Conservation (phyloP, 2,329 filamentous ascomycete genomes). For the Thelonectria rubi region DNA sequence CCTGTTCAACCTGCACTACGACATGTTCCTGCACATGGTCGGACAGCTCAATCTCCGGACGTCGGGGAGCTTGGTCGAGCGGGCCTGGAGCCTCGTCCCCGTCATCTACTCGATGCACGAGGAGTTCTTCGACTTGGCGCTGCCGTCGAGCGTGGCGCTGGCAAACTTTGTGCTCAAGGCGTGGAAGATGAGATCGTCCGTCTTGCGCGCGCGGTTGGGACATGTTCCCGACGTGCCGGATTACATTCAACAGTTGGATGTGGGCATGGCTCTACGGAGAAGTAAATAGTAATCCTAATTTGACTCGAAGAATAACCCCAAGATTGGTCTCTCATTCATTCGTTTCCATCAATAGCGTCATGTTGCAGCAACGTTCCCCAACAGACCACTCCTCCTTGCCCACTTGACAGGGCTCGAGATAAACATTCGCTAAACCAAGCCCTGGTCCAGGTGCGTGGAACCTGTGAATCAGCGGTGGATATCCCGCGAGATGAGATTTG, state of each 20-base stretch:
- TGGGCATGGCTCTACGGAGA: background rate
- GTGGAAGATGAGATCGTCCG: slow-evolving; percentile 3
- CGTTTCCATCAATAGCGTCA: too few relatives aligned
- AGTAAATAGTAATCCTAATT: background rate
- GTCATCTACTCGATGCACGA: slow-evolving; percentile 1
- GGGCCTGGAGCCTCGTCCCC: slow-evolving; percentile 7
- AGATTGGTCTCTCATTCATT: too few relatives aligned
- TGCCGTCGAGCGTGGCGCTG: background rate
- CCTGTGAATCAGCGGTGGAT: too few relatives aligned
- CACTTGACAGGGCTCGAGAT: too few relatives aligned
- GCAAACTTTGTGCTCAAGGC: slow-evolving; percentile 12
- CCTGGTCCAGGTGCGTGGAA: too few relatives aligned
- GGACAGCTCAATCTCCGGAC: slow-evolving; percentile 14
- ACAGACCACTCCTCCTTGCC: too few relatives aligned
- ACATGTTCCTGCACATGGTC: slow-evolving; percentile 15
- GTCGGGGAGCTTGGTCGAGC: slow-evolving; percentile 11
- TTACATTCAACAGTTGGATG: slow-evolving; percentile 8
- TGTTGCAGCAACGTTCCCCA: too few relatives aligned
- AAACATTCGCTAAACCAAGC: too few relatives aligned
- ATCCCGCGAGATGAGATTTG: too few relatives aligned
- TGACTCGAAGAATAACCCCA: background rate
- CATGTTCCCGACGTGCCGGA: background rate
- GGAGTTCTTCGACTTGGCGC: background rate
- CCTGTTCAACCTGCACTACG: slow-evolving; percentile 4
- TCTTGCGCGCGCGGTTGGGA: background rate